Base-by-base conservation (phyloP, 1,284 basidiomycete genomes). In the Stereum hirsutum region DNA sequence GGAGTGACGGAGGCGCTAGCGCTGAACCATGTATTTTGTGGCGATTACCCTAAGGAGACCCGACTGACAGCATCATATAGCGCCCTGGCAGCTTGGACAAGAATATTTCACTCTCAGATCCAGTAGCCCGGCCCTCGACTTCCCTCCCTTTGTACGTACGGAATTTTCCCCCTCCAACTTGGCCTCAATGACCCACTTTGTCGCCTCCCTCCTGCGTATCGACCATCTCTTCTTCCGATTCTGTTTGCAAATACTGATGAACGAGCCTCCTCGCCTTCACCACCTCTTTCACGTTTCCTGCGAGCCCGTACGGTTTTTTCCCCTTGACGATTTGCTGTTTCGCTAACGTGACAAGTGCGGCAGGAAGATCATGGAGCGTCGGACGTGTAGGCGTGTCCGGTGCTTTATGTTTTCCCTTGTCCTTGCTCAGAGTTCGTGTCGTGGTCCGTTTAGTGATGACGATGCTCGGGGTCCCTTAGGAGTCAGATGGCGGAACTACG, bases 211-310 rank as follows among this genome's bases (percentile, higher is more conserved):
- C n/a, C n/a, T n/a, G n/a, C n/a, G n/a, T n/a, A n/a, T n/a, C n/a
- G n/a, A n/a, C n/a, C n/a, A n/a, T n/a, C n/a, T n/a, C 15, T 6
- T 1, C 6, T 17, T 19, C 12, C n/a, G 12, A 5, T 2, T 42
- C 23, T 10, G 14, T 20, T 21, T 26, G 15, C 1, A 33, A 8
- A 11, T 20, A 4, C n/a, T 15, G 41, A 19, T 50, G 70, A 6
- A 58, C 50, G 27, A 56, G 41, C 21, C 52, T 49, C 8, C 57
- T 55, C 5, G 57, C 57, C 43, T 57, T 50, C 19, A 55, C 50
- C 27, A 58, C 57, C 39, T 57, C 55, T 14, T 48, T 34, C 30
- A 54, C 51, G 43, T 59, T 59, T 5, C 57, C 57, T 28, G 49
- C 45, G 6, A 53, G 46, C 11, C 41, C 47, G 41, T 53, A 57